A percentile compares a stretch with the other conserved stretches of the same genome.
Conservation (phyloP, 1,284 basidiomycete genomes). For the Volvariella surrecta region DNA sequence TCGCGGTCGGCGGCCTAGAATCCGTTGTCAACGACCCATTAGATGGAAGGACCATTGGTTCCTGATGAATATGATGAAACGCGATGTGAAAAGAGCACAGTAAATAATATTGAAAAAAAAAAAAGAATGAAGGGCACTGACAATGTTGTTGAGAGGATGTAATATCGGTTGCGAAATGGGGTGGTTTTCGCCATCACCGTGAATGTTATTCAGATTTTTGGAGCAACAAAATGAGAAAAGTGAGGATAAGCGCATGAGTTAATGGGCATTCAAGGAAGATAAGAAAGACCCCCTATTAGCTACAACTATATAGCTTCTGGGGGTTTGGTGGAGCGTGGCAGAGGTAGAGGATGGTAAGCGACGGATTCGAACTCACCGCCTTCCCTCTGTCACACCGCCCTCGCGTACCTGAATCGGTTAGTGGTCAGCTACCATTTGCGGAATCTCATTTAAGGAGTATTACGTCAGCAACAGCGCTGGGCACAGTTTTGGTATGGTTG, state of each 20-base stretch:
- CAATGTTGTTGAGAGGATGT: neutral
- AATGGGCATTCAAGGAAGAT: conserved; percentile 14
- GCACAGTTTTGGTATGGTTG: too few relatives aligned
- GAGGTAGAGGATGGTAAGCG: neutral
- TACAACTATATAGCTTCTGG: neutral
- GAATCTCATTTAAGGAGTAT: too few relatives aligned
- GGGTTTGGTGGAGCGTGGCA: neutral
- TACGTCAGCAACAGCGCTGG: too few relatives aligned
- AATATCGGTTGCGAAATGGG: conserved; percentile 1
- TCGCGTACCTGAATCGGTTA: neutral
- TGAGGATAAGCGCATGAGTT: conserved; percentile 41
- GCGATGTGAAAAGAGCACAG: too few relatives aligned
- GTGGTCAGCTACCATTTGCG: too few relatives aligned
- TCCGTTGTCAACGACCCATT: too few relatives aligned
- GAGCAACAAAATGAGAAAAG: conserved; percentile 41
- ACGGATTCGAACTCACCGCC: conserved; percentile 1
- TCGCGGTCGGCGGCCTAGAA: too few relatives aligned
- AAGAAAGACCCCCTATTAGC: neutral
- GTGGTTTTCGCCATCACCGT: conserved; percentile 29
- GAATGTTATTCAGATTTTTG: conserved; percentile 32
- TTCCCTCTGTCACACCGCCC: conserved; percentile 1
- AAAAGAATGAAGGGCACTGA: neutral
- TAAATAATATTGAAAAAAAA: neutral
- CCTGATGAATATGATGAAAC: too few relatives aligned
- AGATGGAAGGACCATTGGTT: too few relatives aligned